Evolutionary conservation across 495 filamentous ascomycete genomes (phyloP).

Genomic region (Daldinia bambusicola): DNA sequence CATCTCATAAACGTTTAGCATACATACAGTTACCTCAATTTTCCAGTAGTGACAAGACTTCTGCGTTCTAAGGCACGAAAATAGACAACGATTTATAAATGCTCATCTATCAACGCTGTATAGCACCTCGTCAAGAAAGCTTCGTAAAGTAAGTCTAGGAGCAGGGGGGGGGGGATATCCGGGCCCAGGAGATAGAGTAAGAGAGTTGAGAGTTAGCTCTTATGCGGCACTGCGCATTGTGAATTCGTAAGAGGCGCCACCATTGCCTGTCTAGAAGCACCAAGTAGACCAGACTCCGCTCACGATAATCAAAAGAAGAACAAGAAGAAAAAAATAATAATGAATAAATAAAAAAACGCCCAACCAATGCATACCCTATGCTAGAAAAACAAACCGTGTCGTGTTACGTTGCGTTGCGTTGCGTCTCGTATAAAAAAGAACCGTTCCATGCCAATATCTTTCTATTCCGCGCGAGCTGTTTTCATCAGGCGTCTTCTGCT

Average conservation of each 20-base stretch:
- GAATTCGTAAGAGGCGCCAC: slow-evolving; percentile 1
- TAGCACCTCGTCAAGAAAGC: neutral
- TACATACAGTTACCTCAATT: no score
- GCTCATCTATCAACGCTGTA: slow-evolving; percentile 1
- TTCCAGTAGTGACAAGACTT: neutral
- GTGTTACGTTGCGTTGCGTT: no score
- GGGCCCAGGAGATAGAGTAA: neutral
- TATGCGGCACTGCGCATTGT: neutral
- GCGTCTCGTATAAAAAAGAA: neutral
- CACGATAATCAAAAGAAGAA: neutral
- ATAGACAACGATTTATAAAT: neutral
- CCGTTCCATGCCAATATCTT: neutral
- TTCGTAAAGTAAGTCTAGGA: neutral
- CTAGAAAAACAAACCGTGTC: neutral
- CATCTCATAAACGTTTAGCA: no score
- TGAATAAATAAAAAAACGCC: slow-evolving; percentile 14
- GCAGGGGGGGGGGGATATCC: neutral
- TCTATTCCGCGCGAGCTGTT: neutral
- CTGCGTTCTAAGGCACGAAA: neutral
- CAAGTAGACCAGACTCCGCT: neutral
- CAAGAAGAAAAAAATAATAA: neutral
- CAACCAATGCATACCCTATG: slow-evolving; percentile 25
- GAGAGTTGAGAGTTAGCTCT: neutral
- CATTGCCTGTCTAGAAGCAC: slow-evolving; percentile 14
- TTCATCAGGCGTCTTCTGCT: neutral